These are phyloP conservation scores for Stropharia rugosoannulata DNA, from an alignment of 768 basidiomycete genomes.

Conservation along the genomic window DNA sequence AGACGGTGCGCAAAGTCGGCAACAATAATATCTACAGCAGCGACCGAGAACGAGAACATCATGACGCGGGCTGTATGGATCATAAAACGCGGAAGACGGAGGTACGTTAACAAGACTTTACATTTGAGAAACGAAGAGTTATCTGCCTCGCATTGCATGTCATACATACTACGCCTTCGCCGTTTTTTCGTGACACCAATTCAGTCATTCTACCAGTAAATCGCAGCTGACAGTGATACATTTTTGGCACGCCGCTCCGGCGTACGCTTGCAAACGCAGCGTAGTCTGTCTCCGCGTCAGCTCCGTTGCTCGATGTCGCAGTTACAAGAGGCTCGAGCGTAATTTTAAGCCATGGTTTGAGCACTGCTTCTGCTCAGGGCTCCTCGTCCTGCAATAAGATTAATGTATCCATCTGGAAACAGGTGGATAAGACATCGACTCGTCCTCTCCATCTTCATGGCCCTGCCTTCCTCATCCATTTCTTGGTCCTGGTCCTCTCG, in stretches of 20 bases:
- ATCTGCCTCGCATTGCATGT: too few species aligned
- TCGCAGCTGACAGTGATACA: not conserved
- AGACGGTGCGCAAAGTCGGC: too few species aligned
- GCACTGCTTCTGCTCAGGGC: slow-evolving; percentile 20
- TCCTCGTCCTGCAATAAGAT: slow-evolving; percentile 18
- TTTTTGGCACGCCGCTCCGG: slow-evolving; percentile 22
- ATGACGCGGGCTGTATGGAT: too few species aligned
- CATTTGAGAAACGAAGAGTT: too few species aligned
- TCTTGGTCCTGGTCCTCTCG: slow-evolving; percentile 29
- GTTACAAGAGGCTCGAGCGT: slow-evolving; percentile 54
- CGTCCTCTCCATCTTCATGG: slow-evolving; percentile 31
- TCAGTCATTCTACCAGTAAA: not conserved
- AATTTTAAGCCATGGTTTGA: slow-evolving; percentile 53
- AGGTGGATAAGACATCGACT: not conserved
- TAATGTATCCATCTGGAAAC: not conserved
- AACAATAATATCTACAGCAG: too few species aligned
- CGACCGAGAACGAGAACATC: too few species aligned
- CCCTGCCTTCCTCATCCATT: slow-evolving; percentile 36
- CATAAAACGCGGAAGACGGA: too few species aligned
- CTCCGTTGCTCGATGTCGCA: slow-evolving; percentile 28
- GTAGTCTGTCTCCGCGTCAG: slow-evolving; percentile 31
- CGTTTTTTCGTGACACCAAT: too few species aligned
- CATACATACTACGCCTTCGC: too few species aligned
- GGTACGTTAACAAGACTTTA: too few species aligned
- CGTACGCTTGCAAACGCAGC: slow-evolving; percentile 23